Conservation (phyloP, 306 rosid genomes). For the Quercus mongolica region DNA sequence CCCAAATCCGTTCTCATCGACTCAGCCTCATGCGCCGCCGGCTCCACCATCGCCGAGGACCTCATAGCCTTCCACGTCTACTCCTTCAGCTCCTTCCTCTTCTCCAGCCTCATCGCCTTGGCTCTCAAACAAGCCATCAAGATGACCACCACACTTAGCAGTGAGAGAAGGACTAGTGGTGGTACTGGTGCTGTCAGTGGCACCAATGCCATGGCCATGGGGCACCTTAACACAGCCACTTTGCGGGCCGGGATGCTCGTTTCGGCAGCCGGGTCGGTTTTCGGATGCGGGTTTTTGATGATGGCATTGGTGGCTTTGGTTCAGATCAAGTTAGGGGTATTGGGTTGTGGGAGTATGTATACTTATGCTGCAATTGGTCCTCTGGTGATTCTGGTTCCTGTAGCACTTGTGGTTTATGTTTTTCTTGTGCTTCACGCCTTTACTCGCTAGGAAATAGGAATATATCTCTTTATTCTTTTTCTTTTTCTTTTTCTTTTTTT, state of each 20-base stretch:
- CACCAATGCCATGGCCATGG: slow-evolving; percentile 12
- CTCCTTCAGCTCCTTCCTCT: slow-evolving; percentile 92
- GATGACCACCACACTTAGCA: slow-evolving; percentile 5
- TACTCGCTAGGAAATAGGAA: slow-evolving; percentile 34
- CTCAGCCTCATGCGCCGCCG: slow-evolving; percentile 35
- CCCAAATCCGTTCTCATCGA: slow-evolving; percentile 37
- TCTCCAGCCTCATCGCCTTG: slow-evolving; percentile 82
- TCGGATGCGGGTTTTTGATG: slow-evolving; percentile 79
- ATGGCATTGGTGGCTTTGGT: slow-evolving; percentile 76
- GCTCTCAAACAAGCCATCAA: slow-evolving; percentile 75
- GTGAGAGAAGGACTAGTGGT: background rate
- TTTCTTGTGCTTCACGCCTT: slow-evolving; percentile 68
- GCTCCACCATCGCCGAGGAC: slow-evolving; percentile 35
- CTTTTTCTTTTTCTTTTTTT: too few relatives aligned
- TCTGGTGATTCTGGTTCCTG: slow-evolving; percentile 71
- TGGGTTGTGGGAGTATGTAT: slow-evolving; percentile 60
- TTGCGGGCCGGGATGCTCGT: slow-evolving; percentile 60
- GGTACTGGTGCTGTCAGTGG: background rate
- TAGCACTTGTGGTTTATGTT: slow-evolving; percentile 57
- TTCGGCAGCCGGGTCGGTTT: slow-evolving; percentile 71
- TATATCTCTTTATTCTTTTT: too few relatives aligned
- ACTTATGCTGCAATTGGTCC: slow-evolving; percentile 64
- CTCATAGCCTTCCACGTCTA: slow-evolving; percentile 65
- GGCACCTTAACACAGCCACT: slow-evolving; percentile 39
- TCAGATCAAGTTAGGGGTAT: slow-evolving; percentile 68